These are phyloP conservation scores for Halenospora varia DNA, from an alignment of 495 filamentous ascomycete genomes.

Conservation along the genomic window DNA sequence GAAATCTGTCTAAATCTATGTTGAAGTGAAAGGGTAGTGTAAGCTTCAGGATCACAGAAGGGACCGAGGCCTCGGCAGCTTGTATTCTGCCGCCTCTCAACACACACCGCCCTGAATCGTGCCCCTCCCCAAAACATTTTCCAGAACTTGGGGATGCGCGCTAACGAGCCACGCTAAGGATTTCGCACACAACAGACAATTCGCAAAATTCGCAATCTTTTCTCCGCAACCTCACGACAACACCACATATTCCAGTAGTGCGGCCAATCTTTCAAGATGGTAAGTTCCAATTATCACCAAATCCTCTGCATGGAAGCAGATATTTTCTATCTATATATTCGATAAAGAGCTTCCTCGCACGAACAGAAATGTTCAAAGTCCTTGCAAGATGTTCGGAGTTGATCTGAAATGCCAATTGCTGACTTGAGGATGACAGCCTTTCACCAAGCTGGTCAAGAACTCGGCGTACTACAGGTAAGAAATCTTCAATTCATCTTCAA, in stretches of 20 bases:
- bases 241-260: conserved; percentile 21
- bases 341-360: conserved; percentile 7
- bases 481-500: neutral
- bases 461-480: conserved; percentile 94
- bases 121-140: neutral
- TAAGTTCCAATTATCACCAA: conserved; percentile 36
- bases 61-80: neutral
- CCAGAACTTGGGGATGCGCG: neutral
- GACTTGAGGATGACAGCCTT: conserved; percentile 78
- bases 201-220: conserved; percentile 4
- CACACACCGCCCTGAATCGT: neutral
- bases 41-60: neutral
- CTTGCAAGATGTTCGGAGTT: conserved; percentile 93
- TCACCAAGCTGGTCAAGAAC: conserved; percentile 95
- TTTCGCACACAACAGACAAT: conserved; percentile 1
- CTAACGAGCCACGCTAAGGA: neutral
- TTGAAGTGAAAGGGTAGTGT: neutral
- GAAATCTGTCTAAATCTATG: neutral
- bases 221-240: conserved; percentile 18
- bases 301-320: conserved; percentile 11
- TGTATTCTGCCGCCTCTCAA: neutral
- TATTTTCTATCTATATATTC: neutral
- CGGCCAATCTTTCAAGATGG: conserved; percentile 52
- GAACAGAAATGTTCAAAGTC: conserved; percentile 49
- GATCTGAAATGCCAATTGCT: conserved; percentile 98